Conservation (phyloP, 345 rosid genomes). For the Hibiscus syriacus region DNA sequence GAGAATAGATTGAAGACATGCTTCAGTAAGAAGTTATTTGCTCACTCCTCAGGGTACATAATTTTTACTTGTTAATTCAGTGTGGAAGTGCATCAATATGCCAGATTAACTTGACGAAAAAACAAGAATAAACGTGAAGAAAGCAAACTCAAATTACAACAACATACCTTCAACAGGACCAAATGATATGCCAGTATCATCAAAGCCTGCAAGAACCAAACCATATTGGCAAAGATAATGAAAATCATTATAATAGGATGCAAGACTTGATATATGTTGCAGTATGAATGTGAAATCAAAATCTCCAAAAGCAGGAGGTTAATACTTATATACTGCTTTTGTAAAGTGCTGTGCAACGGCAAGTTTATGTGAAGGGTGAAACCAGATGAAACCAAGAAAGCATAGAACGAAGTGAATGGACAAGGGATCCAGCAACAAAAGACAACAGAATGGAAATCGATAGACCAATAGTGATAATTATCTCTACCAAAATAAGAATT, state of each 20-base stretch:
- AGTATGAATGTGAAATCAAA: not conserved
- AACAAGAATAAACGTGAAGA: constrained; percentile 10
- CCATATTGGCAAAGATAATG: constrained; percentile 5
- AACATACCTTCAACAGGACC: constrained; percentile 87
- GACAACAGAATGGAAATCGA: no score
- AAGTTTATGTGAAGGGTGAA: not conserved
- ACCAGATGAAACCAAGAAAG: no score
- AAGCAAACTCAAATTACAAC: constrained; percentile 9
- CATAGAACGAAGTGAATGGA: not conserved
- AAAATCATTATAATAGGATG: not conserved
- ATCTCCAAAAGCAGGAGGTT: not conserved
- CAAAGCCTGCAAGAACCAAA: constrained; percentile 64
- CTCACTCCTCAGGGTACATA: not conserved
- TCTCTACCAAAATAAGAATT: not conserved
- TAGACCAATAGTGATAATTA: no score
- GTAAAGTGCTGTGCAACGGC: not conserved
- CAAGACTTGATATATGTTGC: constrained; percentile 1
- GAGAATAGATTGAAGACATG: not conserved
- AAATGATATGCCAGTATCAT: constrained; percentile 73
- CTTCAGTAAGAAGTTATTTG: not conserved
- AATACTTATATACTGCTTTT: not conserved
- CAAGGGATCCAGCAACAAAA: not conserved
- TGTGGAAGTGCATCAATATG: not conserved
- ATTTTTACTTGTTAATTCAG: not conserved
- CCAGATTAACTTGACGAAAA: not conserved